Evolutionary conservation across 768 basidiomycete species (phyloP).

Genomic region (Sporobolomyces roseus): DNA sequence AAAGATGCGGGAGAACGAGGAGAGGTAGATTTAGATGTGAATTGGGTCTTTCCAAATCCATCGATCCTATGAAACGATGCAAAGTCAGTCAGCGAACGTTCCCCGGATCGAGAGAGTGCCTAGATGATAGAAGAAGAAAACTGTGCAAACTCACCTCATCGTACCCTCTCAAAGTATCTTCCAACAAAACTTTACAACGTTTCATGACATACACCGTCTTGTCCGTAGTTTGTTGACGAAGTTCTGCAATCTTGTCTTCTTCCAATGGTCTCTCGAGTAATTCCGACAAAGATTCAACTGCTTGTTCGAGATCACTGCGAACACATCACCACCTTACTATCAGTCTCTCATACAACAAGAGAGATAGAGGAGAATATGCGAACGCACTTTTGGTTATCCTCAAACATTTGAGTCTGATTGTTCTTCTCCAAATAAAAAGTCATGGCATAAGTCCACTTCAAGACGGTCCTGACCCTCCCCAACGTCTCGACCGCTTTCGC

Average conservation of each 20-base stretch:
- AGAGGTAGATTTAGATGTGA: constrained; percentile 13
- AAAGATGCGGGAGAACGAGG: neutral
- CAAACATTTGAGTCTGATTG: constrained; percentile 91
- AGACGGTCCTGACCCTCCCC: constrained; percentile 70
- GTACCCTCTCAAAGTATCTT: constrained; percentile 63
- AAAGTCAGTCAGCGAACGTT: neutral
- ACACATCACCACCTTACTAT: constrained; percentile 1
- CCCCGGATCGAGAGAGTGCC: too few relatives aligned
- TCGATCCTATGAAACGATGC: constrained; percentile 11
- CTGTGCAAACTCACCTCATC: constrained; percentile 28
- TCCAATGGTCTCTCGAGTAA: constrained; percentile 88
- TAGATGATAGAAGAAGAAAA: neutral
- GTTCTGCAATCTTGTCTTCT: constrained; percentile 68
- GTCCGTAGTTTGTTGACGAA: constrained; percentile 91
- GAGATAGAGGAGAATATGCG: neutral
- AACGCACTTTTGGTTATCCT: constrained; percentile 85
- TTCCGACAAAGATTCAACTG: constrained; percentile 92
- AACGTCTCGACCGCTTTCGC: constrained; percentile 90
- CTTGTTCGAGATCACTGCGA: constrained; percentile 79
- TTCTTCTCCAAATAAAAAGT: constrained; percentile 88
- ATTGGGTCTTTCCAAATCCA: constrained; percentile 39
- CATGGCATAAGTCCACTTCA: constrained; percentile 99
- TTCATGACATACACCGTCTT: constrained; percentile 95
- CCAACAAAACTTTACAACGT: constrained; percentile 87
- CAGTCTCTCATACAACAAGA: neutral